Evolutionary conservation across 768 basidiomycete genomes (phyloP).

Genomic region (Roridomyces roridus): DNA sequence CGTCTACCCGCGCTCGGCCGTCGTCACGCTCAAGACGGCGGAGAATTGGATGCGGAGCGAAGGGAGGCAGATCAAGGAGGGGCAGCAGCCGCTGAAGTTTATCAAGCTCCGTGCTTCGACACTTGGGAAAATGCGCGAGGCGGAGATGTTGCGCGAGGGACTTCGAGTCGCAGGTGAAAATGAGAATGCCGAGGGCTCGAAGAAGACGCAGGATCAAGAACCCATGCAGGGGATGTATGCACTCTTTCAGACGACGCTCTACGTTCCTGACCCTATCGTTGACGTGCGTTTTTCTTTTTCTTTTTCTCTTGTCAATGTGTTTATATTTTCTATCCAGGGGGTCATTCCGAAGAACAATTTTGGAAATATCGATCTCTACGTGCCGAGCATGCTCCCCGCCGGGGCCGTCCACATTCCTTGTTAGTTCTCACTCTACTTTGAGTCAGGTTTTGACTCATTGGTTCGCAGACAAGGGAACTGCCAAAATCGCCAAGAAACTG

Average conservation of each 20-base stretch:
- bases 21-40: constrained; percentile 86
- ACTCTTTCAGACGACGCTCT: constrained; percentile 82
- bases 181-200: constrained; percentile 23
- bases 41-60: constrained; percentile 93
- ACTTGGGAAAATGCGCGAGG: constrained; percentile 74
- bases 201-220: constrained; percentile 44
- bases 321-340: constrained; percentile 58
- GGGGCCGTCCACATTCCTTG: constrained; percentile 93
- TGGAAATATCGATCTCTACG: constrained; percentile 96
- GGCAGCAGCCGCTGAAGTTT: constrained; percentile 88
- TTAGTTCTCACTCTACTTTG: constrained; percentile 48
- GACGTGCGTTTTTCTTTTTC: constrained; percentile 61
- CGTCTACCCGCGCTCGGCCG: constrained; percentile 85
- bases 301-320: constrained; percentile 11
- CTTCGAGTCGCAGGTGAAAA: constrained; percentile 49
- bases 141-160: constrained; percentile 53
- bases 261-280: constrained; percentile 78
- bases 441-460: neutral
- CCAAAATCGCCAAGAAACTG: constrained; percentile 86
- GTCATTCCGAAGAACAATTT: constrained; percentile 94
- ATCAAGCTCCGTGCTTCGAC: constrained; percentile 88
- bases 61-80: constrained; percentile 74
- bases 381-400: constrained; percentile 89
- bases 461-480: constrained; percentile 76
- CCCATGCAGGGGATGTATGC: constrained; percentile 90